These are phyloP conservation scores for Aspergillus bridgeri DNA, from an alignment of 495 filamentous ascomycete species.

Conservation along the genomic window DNA sequence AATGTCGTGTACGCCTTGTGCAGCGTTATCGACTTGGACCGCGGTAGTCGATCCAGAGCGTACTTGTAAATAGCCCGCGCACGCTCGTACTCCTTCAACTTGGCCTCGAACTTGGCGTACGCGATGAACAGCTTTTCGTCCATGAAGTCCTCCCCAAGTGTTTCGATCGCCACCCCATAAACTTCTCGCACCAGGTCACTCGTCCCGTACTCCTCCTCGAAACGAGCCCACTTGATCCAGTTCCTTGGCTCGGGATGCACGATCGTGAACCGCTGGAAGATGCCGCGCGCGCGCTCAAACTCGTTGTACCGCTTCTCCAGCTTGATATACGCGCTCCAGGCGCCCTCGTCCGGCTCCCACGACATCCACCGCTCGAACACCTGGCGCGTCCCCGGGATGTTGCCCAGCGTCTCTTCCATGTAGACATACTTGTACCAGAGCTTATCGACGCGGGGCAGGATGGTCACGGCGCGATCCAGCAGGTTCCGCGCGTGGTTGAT, in stretches of 20 bases:
- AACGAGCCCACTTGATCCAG: slow-evolving; percentile 98
- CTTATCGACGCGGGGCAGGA: slow-evolving; percentile 87
- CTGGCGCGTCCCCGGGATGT: slow-evolving; percentile 86
- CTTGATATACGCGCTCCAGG: slow-evolving; percentile 95
- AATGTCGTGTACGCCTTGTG: slow-evolving; percentile 96
- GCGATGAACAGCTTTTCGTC: slow-evolving; percentile 93
- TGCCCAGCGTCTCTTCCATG: slow-evolving; percentile 95
- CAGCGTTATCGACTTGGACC: slow-evolving; percentile 77
- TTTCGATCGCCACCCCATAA: slow-evolving; percentile 84
- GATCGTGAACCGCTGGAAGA: slow-evolving; percentile 86
- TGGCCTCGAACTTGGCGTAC: slow-evolving; percentile 89
- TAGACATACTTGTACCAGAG: slow-evolving; percentile 99
- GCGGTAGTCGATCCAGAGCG: slow-evolving; percentile 84
- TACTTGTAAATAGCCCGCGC: slow-evolving; percentile 97
- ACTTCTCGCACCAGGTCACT: slow-evolving; percentile 90
- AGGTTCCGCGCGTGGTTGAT: slow-evolving; percentile 97
- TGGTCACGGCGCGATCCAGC: slow-evolving; percentile 92
- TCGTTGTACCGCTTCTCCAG: slow-evolving; percentile 93
- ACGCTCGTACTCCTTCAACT: slow-evolving; percentile 91
- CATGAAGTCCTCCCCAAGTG: slow-evolving; percentile 91
- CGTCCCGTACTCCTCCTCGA: slow-evolving; percentile 92
- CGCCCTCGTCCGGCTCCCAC: slow-evolving; percentile 95
- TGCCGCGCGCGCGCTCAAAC: slow-evolving; percentile 75
- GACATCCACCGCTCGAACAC: slow-evolving; percentile 98
- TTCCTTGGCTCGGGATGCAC: slow-evolving; percentile 95